Percentiles rank a stretch among this genome's conserved stretches.
Evolutionary conservation across 2,329 filamentous ascomycete species (phyloP).

Genomic region (Gyromitra esculenta): DNA sequence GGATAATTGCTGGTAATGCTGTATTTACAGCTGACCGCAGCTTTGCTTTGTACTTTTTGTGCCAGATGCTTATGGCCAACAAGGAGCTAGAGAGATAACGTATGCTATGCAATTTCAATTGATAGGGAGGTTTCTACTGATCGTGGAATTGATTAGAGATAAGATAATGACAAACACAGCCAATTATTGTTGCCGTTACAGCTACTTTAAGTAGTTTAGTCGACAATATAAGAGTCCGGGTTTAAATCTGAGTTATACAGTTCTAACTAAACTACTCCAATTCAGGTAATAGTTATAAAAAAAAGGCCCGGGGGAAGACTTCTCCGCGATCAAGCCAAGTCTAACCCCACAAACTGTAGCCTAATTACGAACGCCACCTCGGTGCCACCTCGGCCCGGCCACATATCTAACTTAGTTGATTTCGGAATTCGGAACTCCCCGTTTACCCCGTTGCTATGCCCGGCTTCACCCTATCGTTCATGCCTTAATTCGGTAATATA

Average conservation of each 20-base stretch:
- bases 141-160: constrained; percentile 11
- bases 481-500: too few species aligned
- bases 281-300: background rate
- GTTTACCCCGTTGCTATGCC: constrained; percentile 25
- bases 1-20: background rate
- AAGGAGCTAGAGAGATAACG: background rate
- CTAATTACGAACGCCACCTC: constrained; percentile 31
- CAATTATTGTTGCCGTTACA: background rate
- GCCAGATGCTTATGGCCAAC: background rate
- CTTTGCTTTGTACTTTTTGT: background rate
- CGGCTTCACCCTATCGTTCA: background rate
- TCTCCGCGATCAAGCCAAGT: constrained; percentile 5
- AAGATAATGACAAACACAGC: background rate
- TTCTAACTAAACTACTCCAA: background rate
- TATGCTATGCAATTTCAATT: too few species aligned
- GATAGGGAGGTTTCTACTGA: background rate
- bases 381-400: constrained; percentile 21
- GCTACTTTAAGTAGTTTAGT: too few species aligned
- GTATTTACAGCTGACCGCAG: too few species aligned
- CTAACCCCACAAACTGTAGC: background rate
- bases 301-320: constrained; percentile 4
- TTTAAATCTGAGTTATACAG: background rate
- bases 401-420: background rate
- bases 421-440: constrained; percentile 22
- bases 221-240: background rate